Base-by-base conservation (phyloP, 305 asterid genomes). In the Andrographis paniculata region DNA sequence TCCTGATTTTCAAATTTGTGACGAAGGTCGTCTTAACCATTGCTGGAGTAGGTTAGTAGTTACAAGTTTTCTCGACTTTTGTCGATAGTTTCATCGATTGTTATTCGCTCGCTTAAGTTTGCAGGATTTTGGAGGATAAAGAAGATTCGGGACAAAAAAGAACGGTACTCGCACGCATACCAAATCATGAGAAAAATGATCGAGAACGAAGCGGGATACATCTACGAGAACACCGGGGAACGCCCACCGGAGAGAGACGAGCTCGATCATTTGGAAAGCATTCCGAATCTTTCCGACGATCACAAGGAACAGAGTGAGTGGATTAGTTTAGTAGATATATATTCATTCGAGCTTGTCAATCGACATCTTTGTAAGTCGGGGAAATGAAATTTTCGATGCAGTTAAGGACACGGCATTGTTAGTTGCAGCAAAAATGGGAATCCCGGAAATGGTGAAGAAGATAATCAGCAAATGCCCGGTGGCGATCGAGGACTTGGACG, bases 351-450 rank as follows among this genome's bases (percentile, higher is more conserved):
- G n/a, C n/a, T n/a, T n/a, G n/a, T n/a, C n/a, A n/a, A n/a, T n/a
- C n/a, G n/a, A n/a, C n/a, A n/a, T n/a, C n/a, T n/a, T n/a, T n/a
- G n/a, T n/a, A n/a, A n/a, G n/a, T n/a, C n/a, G n/a, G n/a, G n/a
- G n/a, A n/a, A n/a, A n/a, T n/a, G n/a, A n/a, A n/a, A n/a, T n/a
- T n/a, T n/a, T n/a, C n/a, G n/a, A n/a, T n/a, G n/a, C n/a, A 27
- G 33, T 27, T 10, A 6, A 27, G 10, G 77, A 58, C 38, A 73
- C 70, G 20, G 70, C 82, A 12, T 6, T 76, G 19, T 21, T 79
- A 35, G 46, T 69, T 41, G 85, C 89, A 11, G 77, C 82, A 15
- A 73, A 52, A 59, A 62, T 45, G 61, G 89, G 89, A 9, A 56
- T 74, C 14, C 52, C 47, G 1, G 89, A 79, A 51, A 66, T 79